Evolutionary conservation across 129 eudicot genomes (phyloP).

Genomic region (Escallonia rubra): DNA sequence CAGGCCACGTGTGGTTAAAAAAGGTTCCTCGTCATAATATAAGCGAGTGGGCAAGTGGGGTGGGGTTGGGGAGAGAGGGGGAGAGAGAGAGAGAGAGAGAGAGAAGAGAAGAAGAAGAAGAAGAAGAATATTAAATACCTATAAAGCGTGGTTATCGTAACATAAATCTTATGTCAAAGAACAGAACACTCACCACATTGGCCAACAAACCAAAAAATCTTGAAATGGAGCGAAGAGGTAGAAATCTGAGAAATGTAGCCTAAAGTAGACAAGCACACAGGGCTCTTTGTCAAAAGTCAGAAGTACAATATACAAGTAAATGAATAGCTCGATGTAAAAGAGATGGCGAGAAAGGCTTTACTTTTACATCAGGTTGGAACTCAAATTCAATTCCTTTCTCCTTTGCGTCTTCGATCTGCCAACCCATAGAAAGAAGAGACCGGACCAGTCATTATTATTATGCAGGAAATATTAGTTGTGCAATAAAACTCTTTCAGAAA

Average conservation of each 20-base stretch:
- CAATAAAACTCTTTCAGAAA: background rate
- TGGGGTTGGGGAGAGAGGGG: too few relatives aligned
- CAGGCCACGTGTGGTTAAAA: background rate
- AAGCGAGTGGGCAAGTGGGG: too few relatives aligned
- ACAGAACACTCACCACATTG: slow-evolving; percentile 53
- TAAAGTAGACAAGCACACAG: slow-evolving; percentile 15
- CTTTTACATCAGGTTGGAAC: slow-evolving; percentile 88
- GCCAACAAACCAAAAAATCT: slow-evolving; percentile 82
- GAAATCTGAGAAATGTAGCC: slow-evolving; percentile 75
- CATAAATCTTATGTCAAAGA: slow-evolving; percentile 1
- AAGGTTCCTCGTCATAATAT: background rate
- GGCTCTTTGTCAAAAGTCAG: background rate
- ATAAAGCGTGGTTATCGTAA: background rate
- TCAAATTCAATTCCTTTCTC: slow-evolving; percentile 63
- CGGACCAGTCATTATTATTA: background rate
- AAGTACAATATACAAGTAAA: background rate
- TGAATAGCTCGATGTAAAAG: background rate
- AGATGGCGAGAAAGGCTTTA: slow-evolving; percentile 19
- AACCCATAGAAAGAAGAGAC: slow-evolving; percentile 13
- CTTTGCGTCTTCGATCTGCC: slow-evolving; percentile 75
- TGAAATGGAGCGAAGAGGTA: slow-evolving; percentile 89
- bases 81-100: too few relatives aligned
- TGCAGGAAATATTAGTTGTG: background rate
- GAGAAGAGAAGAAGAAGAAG: background rate
- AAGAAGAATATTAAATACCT: background rate